Evolutionary conservation across 345 rosid species (phyloP).

Genomic region (Linum trigynum): DNA sequence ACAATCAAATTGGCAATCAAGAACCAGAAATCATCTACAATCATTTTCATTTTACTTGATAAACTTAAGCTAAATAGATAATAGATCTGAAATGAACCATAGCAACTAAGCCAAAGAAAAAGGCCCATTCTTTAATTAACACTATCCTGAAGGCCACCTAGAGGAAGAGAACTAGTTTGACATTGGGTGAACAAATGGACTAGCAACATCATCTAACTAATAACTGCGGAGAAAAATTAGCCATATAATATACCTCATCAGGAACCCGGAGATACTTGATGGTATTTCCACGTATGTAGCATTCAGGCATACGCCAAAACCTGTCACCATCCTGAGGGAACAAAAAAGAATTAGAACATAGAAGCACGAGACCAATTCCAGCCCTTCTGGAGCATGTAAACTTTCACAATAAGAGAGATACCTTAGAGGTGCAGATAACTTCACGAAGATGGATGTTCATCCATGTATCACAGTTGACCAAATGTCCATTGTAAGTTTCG

Average conservation of each 20-base stretch:
- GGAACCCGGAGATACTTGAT: slow-evolving; percentile 98
- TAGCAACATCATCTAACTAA: neutral
- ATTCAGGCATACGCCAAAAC: slow-evolving; percentile 99
- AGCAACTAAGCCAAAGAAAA: neutral
- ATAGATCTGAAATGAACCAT: neutral
- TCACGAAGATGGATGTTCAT: slow-evolving; percentile 98
- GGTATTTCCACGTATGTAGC: slow-evolving; percentile 98
- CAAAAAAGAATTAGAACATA: neutral
- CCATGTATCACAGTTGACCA: slow-evolving; percentile 96
- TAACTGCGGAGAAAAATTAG: neutral
- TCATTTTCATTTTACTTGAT: neutral
- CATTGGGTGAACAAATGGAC: neutral
- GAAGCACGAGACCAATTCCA: neutral
- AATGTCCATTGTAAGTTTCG: slow-evolving; percentile 94
- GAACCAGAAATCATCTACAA: no score
- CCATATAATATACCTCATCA: slow-evolving; percentile 53
- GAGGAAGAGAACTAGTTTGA: neutral
- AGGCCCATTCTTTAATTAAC: neutral
- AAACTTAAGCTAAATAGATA: neutral
- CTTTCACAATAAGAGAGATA: slow-evolving; percentile 7
- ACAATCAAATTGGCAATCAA: no score
- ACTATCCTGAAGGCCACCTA: neutral
- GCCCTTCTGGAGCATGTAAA: neutral
- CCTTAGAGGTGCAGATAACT: slow-evolving; percentile 98
- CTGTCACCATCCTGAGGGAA: slow-evolving; percentile 80